phyloP scores from a whole-genome alignment of 2,329 filamentous ascomycete genomes.

The Monilinia fructicola region DNA sequence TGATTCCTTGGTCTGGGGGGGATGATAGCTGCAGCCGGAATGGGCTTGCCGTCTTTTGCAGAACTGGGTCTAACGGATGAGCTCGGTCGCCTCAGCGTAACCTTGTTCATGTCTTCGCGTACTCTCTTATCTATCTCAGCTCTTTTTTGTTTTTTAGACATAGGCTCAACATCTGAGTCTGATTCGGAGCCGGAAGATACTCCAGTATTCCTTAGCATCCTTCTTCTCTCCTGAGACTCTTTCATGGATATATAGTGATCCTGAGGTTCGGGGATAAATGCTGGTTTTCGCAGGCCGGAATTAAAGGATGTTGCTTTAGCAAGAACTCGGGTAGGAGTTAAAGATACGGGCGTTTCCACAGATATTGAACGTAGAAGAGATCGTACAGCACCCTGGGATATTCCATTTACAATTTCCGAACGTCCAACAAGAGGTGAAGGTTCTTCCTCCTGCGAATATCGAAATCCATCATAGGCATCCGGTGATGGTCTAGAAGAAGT shows the following conservation, averaged over 20 bases:
- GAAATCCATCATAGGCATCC: conserved; percentile 32
- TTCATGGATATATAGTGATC: conserved; percentile 35
- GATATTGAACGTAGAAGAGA: conserved; percentile 26
- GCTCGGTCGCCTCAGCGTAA: not conserved
- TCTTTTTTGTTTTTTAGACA: not conserved
- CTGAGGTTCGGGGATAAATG: conserved; percentile 29
- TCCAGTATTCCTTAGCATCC: conserved; percentile 7
- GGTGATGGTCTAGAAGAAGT: conserved; percentile 39
- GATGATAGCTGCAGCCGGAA: not conserved
- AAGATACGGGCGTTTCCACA: conserved; percentile 14
- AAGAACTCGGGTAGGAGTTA: conserved; percentile 8
- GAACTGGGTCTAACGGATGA: not conserved
- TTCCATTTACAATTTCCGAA: conserved; percentile 12
- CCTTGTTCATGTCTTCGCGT: not conserved
- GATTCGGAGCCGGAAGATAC: conserved; percentile 26
- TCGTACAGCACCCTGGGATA: conserved; percentile 28
- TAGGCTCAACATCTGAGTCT: conserved; percentile 33
- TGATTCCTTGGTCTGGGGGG: not conserved
- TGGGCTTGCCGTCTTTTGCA: not conserved
- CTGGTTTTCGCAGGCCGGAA: conserved; percentile 15
- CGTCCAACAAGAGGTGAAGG: conserved; percentile 32
- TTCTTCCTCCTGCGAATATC: conserved; percentile 30
- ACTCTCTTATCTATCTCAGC: not conserved
- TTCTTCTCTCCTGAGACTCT: conserved; percentile 37
- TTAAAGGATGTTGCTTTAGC: conserved; percentile 29